Evolutionary conservation across 2,329 filamentous ascomycete genomes (phyloP).

Genomic region (Chrysoporthe puriensis): DNA sequence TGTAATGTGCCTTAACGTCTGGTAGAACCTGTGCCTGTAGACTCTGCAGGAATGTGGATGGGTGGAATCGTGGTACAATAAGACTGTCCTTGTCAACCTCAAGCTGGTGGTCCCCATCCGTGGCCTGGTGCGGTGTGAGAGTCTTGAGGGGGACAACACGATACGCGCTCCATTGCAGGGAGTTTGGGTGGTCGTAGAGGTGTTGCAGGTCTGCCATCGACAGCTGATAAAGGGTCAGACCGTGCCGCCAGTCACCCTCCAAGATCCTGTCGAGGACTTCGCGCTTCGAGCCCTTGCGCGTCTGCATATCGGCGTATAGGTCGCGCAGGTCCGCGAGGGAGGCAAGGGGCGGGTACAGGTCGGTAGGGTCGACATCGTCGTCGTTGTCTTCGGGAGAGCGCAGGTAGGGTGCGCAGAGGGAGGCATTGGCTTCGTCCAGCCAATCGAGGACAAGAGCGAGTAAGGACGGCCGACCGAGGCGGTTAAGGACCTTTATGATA

Average conservation of each 20-base stretch:
- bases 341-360: constrained; percentile 69
- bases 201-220: constrained; percentile 72
- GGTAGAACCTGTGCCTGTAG: constrained; percentile 76
- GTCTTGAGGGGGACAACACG: constrained; percentile 58
- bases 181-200: constrained; percentile 66
- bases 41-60: constrained; percentile 76
- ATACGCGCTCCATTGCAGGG: constrained; percentile 67
- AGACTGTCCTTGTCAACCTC: constrained; percentile 51
- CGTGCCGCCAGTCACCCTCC: constrained; percentile 71
- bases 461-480: constrained; percentile 73
- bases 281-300: constrained; percentile 62
- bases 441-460: constrained; percentile 75
- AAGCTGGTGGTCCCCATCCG: constrained; percentile 45
- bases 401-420: constrained; percentile 63
- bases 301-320: constrained; percentile 63
- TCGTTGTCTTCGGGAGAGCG: constrained; percentile 42
- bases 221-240: constrained; percentile 67
- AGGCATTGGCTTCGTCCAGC: constrained; percentile 69
- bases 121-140: constrained; percentile 33
- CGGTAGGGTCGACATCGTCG: constrained; percentile 61
- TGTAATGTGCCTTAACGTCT: constrained; percentile 82
- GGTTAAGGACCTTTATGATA: constrained; percentile 68
- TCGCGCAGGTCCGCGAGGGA: constrained; percentile 70
- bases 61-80: constrained; percentile 73
- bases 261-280: constrained; percentile 67